Evolutionary conservation across 768 basidiomycete genomes (phyloP).

Genomic region (Kwoniella dejecticola): DNA sequence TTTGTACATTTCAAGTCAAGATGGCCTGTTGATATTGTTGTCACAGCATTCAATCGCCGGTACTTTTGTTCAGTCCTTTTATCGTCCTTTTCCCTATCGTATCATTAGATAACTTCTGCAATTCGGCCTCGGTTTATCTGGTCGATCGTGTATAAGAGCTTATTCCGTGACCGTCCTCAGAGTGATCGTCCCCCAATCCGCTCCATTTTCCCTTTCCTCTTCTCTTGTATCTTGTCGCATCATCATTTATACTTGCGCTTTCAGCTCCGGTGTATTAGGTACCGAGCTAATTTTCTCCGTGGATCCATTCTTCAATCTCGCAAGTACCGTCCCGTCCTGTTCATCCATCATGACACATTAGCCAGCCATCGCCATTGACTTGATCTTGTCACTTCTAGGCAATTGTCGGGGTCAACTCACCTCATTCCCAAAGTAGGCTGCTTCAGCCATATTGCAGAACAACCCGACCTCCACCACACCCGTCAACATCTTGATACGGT

Average conservation of each 20-base stretch:
- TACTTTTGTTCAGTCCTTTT: no score
- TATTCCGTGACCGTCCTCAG: no score
- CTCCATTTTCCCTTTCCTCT: no score
- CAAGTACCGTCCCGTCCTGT: constrained; percentile 44
- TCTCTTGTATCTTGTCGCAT: background rate
- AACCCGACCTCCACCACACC: constrained; percentile 98
- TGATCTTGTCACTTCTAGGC: no score
- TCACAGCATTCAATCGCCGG: no score
- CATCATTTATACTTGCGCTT: background rate
- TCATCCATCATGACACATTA: background rate
- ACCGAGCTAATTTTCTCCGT: constrained; percentile 37
- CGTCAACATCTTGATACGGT: constrained; percentile 86
- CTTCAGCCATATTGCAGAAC: constrained; percentile 88
- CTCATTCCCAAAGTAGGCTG: constrained; percentile 77
- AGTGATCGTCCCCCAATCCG: no score
- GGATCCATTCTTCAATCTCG: constrained; percentile 34
- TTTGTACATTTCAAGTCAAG: no score
- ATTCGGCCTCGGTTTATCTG: no score
- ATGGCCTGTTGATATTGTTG: no score
- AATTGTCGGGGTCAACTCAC: constrained; percentile 20
- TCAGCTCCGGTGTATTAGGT: constrained; percentile 35
- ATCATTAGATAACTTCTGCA: no score
- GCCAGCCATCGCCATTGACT: background rate
- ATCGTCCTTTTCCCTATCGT: no score
- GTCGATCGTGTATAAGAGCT: no score